phyloP scores from a whole-genome alignment of 768 basidiomycete species.

The Lentinula sp. region DNA sequence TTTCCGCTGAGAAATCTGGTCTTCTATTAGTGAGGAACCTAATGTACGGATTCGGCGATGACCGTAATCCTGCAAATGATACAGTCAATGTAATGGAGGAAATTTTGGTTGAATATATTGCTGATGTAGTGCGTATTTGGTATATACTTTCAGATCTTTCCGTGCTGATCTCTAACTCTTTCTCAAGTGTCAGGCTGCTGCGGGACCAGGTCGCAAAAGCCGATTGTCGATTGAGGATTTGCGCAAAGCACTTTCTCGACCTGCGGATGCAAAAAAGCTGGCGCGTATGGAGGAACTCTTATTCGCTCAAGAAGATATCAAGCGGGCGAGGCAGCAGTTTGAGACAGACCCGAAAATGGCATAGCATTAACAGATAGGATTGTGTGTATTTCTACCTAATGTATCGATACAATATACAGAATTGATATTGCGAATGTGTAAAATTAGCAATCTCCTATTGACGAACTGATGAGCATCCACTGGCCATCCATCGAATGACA shows the following conservation, averaged over 20 bases:
- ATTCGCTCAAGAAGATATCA: constrained; percentile 93
- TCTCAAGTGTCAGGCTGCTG: constrained; percentile 65
- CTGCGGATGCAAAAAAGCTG: constrained; percentile 88
- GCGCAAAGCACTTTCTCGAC: constrained; percentile 69
- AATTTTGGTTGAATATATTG: constrained; percentile 36
- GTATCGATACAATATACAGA: background rate
- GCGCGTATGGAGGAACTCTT: constrained; percentile 88
- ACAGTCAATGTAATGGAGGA: constrained; percentile 29
- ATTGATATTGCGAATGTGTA: background rate
- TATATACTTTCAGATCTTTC: constrained; percentile 2
- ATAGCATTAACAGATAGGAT: background rate
- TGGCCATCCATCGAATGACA: background rate
- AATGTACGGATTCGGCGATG: constrained; percentile 95
- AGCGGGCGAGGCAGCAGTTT: constrained; percentile 79
- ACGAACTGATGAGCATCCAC: background rate
- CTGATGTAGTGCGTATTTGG: constrained; percentile 67
- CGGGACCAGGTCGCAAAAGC: constrained; percentile 61
- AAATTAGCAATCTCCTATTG: background rate
- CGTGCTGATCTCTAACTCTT: constrained; percentile 6
- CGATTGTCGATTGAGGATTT: constrained; percentile 86
- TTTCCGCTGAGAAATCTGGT: background rate
- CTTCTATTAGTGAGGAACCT: constrained; percentile 59
- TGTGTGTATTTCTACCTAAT: background rate
- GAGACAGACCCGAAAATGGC: constrained; percentile 21
- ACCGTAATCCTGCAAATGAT: constrained; percentile 81